Evolutionary conservation across 116 monocot species (phyloP).

Genomic region (Iris pallida): DNA sequence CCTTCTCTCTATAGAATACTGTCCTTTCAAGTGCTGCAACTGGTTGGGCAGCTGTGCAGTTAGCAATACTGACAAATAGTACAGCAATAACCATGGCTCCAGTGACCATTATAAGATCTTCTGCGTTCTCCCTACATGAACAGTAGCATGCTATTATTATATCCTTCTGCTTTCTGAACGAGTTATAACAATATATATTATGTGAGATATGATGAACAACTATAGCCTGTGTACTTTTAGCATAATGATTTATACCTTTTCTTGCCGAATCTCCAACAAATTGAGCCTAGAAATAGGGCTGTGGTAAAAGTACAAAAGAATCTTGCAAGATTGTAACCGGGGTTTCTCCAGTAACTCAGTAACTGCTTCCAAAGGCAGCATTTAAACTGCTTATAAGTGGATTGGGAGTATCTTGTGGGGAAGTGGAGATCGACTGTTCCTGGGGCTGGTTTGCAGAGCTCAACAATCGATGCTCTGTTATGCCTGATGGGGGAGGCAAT

Average conservation of each 20-base stretch:
- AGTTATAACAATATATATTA: too few relatives aligned
- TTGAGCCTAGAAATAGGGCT: conserved; percentile 36
- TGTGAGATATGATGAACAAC: background rate
- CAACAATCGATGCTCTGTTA: conserved; percentile 28
- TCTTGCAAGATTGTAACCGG: conserved; percentile 51
- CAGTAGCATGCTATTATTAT: conserved; percentile 23
- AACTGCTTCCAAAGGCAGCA: conserved; percentile 55
- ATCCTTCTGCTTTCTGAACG: background rate
- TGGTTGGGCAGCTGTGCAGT: conserved; percentile 62
- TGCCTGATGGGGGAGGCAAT: conserved; percentile 12
- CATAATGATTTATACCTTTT: conserved; percentile 38
- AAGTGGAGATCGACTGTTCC: conserved; percentile 38
- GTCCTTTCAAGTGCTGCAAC: conserved; percentile 54
- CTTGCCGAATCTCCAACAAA: background rate
- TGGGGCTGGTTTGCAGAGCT: conserved; percentile 25
- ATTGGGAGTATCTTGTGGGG: conserved; percentile 27
- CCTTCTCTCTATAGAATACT: conserved; percentile 72
- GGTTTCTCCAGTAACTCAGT: conserved; percentile 56
- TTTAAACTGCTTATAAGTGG: conserved; percentile 35
- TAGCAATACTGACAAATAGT: conserved; percentile 59
- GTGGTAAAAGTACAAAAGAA: conserved; percentile 34
- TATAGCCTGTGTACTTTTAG: background rate
- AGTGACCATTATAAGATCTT: conserved; percentile 27
- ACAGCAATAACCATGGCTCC: conserved; percentile 49
- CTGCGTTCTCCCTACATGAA: conserved; percentile 23